Percentiles rank a stretch among this genome's conserved stretches.
phyloP scores from a whole-genome alignment of 2,329 filamentous ascomycete species.

The Aaosphaeria pasadenensis region DNA sequence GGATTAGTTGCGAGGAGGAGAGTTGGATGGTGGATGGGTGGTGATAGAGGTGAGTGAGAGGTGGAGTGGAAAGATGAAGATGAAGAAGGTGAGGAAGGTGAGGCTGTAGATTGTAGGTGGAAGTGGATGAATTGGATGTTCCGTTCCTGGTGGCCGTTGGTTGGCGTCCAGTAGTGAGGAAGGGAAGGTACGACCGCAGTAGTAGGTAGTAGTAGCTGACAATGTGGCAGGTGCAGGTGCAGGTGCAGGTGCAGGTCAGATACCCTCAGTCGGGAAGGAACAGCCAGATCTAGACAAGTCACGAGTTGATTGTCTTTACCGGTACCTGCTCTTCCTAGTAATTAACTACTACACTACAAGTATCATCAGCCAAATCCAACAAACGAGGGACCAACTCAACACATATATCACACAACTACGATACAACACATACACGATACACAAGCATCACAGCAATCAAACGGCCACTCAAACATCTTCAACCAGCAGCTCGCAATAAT shows the following conservation, averaged over 20 bases:
- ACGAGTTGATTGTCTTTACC: too few relatives aligned
- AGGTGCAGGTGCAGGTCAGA: neutral
- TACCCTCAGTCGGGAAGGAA: neutral
- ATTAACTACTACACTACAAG: too few relatives aligned
- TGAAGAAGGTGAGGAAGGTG: neutral
- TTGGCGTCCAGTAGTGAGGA: neutral
- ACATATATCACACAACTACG: too few relatives aligned
- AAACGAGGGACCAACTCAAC: too few relatives aligned
- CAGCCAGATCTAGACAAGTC: neutral
- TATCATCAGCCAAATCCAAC: too few relatives aligned
- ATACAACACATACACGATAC: too few relatives aligned
- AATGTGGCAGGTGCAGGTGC: neutral
- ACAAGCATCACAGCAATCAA: too few relatives aligned
- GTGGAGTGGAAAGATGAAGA: conserved; percentile 10
- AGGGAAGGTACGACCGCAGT: too few relatives aligned
- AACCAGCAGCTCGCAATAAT: too few relatives aligned
- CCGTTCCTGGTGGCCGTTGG: neutral
- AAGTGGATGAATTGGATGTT: neutral
- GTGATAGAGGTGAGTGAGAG: conserved; percentile 11
- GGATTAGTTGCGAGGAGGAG: conserved; percentile 18
- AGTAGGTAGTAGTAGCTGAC: neutral
- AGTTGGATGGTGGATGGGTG: conserved; percentile 11
- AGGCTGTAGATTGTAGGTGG: neutral
- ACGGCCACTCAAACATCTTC: too few relatives aligned
- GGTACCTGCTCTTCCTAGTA: too few relatives aligned